Percentiles rank a stretch among this genome's conserved stretches.
phyloP scores from a whole-genome alignment of 176 grass and related monocot genomes.

The Juncus inflexus region DNA sequence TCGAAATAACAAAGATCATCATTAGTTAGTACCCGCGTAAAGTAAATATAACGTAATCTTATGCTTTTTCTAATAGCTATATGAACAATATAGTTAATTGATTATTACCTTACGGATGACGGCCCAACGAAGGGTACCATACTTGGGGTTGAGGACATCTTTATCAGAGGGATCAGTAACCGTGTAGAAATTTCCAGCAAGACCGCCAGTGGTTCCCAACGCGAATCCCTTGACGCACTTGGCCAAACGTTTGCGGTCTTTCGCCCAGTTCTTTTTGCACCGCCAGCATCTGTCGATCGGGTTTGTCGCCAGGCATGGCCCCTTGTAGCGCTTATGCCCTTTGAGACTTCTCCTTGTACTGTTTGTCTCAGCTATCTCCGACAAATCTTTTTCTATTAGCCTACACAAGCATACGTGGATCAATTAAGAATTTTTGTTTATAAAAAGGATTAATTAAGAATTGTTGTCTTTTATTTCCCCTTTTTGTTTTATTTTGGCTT shows the following conservation, averaged over 20 bases:
- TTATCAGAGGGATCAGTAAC: slow-evolving; percentile 20
- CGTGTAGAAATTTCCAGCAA: slow-evolving; percentile 3
- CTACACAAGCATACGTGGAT: background rate
- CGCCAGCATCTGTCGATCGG: slow-evolving; percentile 51
- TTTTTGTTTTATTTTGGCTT: background rate
- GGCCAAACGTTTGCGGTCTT: slow-evolving; percentile 20
- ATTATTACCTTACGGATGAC: slow-evolving; percentile 7
- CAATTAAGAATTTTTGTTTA: background rate
- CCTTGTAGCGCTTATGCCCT: background rate
- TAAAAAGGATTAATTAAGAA: background rate
- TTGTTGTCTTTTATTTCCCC: background rate
- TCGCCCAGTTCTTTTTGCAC: slow-evolving; percentile 56
- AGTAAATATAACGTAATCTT: no score
- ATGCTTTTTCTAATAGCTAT: no score
- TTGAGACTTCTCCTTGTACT: background rate
- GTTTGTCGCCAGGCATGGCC: background rate
- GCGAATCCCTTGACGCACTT: slow-evolving; percentile 20
- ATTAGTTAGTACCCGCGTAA: no score
- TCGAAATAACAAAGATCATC: no score
- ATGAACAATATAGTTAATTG: no score
- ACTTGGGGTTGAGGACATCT: slow-evolving; percentile 11
- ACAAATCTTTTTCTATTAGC: no score
- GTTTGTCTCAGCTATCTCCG: background rate
- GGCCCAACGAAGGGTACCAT: slow-evolving; percentile 15
- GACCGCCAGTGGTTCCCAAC: slow-evolving; percentile 4